Conservation (phyloP, 2,329 filamentous ascomycete species). For the Thermoascus crustaceus region DNA sequence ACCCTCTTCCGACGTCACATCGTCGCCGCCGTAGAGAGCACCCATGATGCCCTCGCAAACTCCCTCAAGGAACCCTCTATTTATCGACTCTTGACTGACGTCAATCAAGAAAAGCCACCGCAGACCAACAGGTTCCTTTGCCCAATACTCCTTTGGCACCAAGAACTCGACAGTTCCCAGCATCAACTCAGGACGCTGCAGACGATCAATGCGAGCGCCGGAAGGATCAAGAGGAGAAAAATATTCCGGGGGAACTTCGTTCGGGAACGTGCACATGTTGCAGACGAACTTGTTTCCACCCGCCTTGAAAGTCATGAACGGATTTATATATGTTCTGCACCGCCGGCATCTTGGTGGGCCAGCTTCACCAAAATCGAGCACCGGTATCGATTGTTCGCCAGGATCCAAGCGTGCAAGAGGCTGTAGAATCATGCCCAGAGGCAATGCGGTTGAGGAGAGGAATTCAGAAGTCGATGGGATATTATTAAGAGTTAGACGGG, state of each 20-base stretch:
- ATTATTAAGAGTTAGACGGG: constrained; percentile 84
- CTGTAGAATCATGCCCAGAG: constrained; percentile 80
- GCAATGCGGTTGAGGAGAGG: constrained; percentile 69
- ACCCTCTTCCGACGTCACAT: constrained; percentile 46
- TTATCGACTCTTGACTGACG: constrained; percentile 82
- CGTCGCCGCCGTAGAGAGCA: constrained; percentile 68
- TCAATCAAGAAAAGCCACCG: constrained; percentile 89
- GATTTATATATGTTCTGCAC: constrained; percentile 95
- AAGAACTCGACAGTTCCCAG: constrained; percentile 91
- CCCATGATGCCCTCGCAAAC: constrained; percentile 83
- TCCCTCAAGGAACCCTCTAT: constrained; percentile 81
- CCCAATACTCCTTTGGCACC: constrained; percentile 98
- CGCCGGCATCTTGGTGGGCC: constrained; percentile 86
- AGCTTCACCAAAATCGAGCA: constrained; percentile 86
- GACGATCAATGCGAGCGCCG: constrained; percentile 77
- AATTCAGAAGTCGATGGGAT: constrained; percentile 79
- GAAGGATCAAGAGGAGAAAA: constrained; percentile 84
- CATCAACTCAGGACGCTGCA: constrained; percentile 81
- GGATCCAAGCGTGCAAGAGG: constrained; percentile 74
- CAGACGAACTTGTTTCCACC: constrained; percentile 96
- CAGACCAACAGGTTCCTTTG: constrained; percentile 80
- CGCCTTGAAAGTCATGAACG: constrained; percentile 94
- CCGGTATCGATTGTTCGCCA: constrained; percentile 79
- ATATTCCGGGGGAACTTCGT: constrained; percentile 86
- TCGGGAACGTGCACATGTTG: constrained; percentile 96